Conservation (phyloP, 2,329 filamentous ascomycete species). For the Monosporascus sp. region DNA sequence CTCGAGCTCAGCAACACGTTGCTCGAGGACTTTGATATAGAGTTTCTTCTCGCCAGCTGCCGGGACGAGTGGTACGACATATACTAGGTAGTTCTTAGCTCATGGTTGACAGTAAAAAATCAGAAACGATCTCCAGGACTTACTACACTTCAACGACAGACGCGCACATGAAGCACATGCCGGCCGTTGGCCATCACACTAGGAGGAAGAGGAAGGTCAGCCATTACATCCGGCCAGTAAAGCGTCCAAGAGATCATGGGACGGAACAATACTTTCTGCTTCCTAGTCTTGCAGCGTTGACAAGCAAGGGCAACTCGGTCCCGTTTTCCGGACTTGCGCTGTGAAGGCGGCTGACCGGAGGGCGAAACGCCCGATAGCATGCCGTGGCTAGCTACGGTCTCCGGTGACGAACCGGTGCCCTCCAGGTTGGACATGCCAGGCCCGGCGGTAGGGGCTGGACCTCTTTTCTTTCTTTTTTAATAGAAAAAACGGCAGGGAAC, state of each 20-base stretch:
- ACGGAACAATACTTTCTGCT: constrained; percentile 19
- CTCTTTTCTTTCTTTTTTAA: too few relatives aligned
- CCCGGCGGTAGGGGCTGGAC: not conserved
- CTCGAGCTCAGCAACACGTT: constrained; percentile 23
- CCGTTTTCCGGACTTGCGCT: constrained; percentile 21
- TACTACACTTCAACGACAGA: constrained; percentile 24
- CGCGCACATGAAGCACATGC: constrained; percentile 24
- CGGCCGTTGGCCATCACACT: constrained; percentile 25
- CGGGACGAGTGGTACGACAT: constrained; percentile 25
- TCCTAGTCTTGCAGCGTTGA: constrained; percentile 24
- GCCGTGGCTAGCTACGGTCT: constrained; percentile 13
- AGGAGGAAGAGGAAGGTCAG: constrained; percentile 1
- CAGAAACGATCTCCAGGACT: constrained; percentile 1
- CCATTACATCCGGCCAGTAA: not conserved
- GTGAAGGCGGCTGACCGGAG: constrained; percentile 13
- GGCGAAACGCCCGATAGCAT: constrained; percentile 8
- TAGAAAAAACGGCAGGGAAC: not conserved
- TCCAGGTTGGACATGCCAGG: constrained; percentile 16
- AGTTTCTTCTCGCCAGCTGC: constrained; percentile 26
- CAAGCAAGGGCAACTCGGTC: constrained; percentile 25
- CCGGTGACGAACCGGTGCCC: constrained; percentile 17
- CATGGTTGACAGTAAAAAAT: not conserved
- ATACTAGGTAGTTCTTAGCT: constrained; percentile 12
- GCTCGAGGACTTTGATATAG: constrained; percentile 24
- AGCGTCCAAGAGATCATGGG: not conserved